Evolutionary conservation across 495 filamentous ascomycete genomes (phyloP).

Genomic region (Saxophila tyrrhenica): DNA sequence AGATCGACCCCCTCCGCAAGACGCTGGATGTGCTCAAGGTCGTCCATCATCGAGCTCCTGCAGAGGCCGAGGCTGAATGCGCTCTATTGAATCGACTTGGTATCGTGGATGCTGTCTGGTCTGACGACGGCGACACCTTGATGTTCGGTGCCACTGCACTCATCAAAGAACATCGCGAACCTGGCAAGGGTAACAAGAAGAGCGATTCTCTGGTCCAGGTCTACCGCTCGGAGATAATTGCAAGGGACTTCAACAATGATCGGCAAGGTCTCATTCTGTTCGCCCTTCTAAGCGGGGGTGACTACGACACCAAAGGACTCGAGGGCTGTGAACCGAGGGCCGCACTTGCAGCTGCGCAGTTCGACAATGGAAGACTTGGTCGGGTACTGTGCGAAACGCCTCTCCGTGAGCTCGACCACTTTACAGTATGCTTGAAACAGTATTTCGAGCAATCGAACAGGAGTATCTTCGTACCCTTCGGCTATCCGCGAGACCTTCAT

Average conservation of each 20-base stretch:
- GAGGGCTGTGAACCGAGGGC: constrained; percentile 16
- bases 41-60: constrained; percentile 19
- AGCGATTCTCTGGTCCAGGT: constrained; percentile 11
- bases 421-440: neutral
- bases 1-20: constrained; percentile 11
- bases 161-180: constrained; percentile 13
- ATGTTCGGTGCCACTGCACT: constrained; percentile 24
- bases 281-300: constrained; percentile 21
- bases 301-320: constrained; percentile 23
- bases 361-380: neutral
- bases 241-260: constrained; percentile 8
- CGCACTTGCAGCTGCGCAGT: constrained; percentile 4
- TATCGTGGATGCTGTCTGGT: constrained; percentile 25
- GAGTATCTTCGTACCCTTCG: neutral
- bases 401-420: constrained; percentile 8
- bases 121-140: constrained; percentile 21
- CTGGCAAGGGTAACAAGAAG: constrained; percentile 13
- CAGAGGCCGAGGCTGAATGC: constrained; percentile 27
- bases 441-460: neutral
- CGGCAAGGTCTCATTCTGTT: constrained; percentile 20
- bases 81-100: constrained; percentile 16
- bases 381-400: neutral
- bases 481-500: neutral
- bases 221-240: constrained; percentile 5
- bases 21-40: constrained; percentile 12